Conservation (phyloP, 768 basidiomycete genomes). For the Agaricus blazei region DNA sequence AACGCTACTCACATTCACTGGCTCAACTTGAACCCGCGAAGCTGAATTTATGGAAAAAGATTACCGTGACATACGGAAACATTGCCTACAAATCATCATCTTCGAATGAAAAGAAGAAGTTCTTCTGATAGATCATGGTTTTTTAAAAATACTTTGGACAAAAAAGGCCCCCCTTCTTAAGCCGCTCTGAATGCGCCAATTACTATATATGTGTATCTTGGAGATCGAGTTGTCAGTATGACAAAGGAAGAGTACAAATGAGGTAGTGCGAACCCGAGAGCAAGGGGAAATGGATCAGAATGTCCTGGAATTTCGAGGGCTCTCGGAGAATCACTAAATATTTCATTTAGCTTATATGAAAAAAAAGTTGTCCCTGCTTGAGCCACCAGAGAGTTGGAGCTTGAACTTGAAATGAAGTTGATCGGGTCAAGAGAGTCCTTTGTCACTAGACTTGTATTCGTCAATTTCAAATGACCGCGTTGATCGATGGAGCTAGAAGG, state of each 20-base stretch:
- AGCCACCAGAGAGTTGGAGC: too few species aligned
- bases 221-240: background rate
- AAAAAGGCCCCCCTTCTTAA: too few species aligned
- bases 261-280: background rate
- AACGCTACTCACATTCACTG: too few species aligned
- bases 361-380: too few species aligned
- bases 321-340: slow-evolving; percentile 1
- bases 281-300: background rate
- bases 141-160: background rate
- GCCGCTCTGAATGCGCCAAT: background rate
- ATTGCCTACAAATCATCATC: slow-evolving; percentile 1
- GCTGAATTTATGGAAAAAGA: background rate
- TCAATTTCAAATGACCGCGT: too few species aligned
- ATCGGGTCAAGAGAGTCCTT: too few species aligned
- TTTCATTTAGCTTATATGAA: background rate
- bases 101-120: background rate
- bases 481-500: too few species aligned
- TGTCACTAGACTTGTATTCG: too few species aligned
- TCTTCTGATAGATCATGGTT: background rate
- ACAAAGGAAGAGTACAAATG: background rate
- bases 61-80: slow-evolving; percentile 5
- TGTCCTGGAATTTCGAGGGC: background rate
- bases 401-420: too few species aligned
- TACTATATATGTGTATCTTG: slow-evolving; percentile 5
- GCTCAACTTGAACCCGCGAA: background rate